Base-by-base conservation (phyloP, 2,329 filamentous ascomycete genomes). In the Penicillium freii region DNA sequence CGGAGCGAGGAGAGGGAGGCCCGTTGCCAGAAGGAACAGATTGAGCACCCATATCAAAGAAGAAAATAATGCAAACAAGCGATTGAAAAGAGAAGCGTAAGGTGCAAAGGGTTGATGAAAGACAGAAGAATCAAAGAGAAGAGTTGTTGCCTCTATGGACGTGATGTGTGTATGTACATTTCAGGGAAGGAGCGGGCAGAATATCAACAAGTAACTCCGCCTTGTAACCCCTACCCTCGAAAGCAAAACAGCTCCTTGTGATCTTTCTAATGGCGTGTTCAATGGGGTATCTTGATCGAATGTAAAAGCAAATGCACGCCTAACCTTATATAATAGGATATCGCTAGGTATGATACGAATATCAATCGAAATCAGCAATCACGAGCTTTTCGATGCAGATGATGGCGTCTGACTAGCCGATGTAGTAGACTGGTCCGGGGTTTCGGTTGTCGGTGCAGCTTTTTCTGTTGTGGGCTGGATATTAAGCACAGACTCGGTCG, bases 211-310 rank as follows among this genome's bases (percentile, higher is more conserved):
- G 3, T 29, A n/a, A 43, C 21, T 38, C 23, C 31, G 27, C 39
- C 31, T 43, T 23, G 6, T 21, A 40, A 31, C 21, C 17, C n/a
- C 52, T 54, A 39, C 36, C 34, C 29, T 47, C 23, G 9, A 51
- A 25, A 27, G 25, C 11, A 25, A 31, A 50, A 25, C 11, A 27
- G 44, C 38, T 27, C 6, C 39, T 51, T 10, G 1, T 15, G 6
- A 3, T n/a, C 15, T 45, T 21, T 43, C 9, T n/a, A 51, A 9
- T 42, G 31, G 46, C 50, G 54, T 55, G 44, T 47, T 23, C 25
- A 52, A 56, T 40, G 53, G 62, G 62, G 62, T 64, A 64, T 64
- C 60, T 53, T 27, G 57, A 53, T 48, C 19, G 21, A 48, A 59
- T 42, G 27, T 29, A 54, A 57, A 54, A 55, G 21, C 13, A 51